Evolutionary conservation across 768 basidiomycete genomes (phyloP).

Genomic region (Tricholoma matsutake): DNA sequence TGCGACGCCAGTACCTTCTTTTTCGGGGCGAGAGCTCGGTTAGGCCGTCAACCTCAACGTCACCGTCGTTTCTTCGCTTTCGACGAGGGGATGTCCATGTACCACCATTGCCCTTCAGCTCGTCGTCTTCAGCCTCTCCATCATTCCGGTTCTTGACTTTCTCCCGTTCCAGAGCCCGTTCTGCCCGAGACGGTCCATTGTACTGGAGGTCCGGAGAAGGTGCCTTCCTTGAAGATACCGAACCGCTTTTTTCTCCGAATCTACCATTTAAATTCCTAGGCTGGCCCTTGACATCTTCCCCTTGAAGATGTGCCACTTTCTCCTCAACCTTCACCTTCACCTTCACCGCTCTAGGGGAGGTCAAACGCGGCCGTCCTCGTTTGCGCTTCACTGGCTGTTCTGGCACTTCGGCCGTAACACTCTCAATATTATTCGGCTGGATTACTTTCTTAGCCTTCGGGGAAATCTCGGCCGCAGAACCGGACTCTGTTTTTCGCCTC

Average conservation of each 20-base stretch:
- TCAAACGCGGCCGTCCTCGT: slow-evolving; percentile 40
- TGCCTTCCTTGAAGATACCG: slow-evolving; percentile 30
- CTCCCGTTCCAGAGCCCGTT: slow-evolving; percentile 39
- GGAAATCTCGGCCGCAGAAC: slow-evolving; percentile 24
- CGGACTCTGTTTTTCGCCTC: slow-evolving; percentile 44
- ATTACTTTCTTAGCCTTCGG: slow-evolving; percentile 16
- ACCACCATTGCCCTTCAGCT: slow-evolving; percentile 4
- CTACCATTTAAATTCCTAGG: slow-evolving; percentile 64
- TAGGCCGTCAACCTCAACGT: slow-evolving; percentile 30
- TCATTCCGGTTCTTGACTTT: slow-evolving; percentile 27
- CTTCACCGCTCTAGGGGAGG: slow-evolving; percentile 21
- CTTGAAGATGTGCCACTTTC: slow-evolving; percentile 12
- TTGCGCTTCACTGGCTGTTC: slow-evolving; percentile 30
- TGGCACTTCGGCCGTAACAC: slow-evolving; percentile 4
- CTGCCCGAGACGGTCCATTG: slow-evolving; percentile 31
- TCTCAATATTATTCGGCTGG: slow-evolving; percentile 8
- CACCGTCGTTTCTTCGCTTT: slow-evolving; percentile 32
- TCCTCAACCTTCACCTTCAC: slow-evolving; percentile 17
- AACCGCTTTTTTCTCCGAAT: slow-evolving; percentile 60
- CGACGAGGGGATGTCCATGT: slow-evolving; percentile 17
- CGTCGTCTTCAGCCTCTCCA: slow-evolving; percentile 17
- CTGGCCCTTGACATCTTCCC: slow-evolving; percentile 39
- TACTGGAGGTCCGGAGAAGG: not conserved
- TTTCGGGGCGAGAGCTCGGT: slow-evolving; percentile 24
- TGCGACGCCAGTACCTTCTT: slow-evolving; percentile 22